These are phyloP conservation scores for Xylariaceae sp. DNA, from an alignment of 2,329 filamentous ascomycete species.

Conservation along the genomic window DNA sequence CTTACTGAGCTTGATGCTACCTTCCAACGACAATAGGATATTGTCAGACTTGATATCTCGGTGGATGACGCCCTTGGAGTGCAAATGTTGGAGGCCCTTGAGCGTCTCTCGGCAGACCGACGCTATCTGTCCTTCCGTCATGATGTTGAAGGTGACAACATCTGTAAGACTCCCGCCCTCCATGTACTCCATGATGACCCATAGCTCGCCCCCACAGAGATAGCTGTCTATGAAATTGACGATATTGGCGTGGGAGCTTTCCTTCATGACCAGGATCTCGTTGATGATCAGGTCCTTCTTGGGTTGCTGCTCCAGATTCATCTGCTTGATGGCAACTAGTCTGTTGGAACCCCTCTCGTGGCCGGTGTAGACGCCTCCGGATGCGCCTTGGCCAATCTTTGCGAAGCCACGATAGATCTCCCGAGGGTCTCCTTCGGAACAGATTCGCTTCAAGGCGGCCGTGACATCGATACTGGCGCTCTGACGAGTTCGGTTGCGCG, in stretches of 20 bases:
- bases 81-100: conserved; percentile 85
- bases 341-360: conserved; percentile 77
- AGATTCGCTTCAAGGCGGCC: conserved; percentile 77
- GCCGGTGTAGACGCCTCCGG: conserved; percentile 89
- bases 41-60: conserved; percentile 99
- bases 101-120: conserved; percentile 91
- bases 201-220: conserved; percentile 79
- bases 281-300: conserved; percentile 99
- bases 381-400: conserved; percentile 96
- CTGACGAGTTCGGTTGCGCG: conserved; percentile 70
- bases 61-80: conserved; percentile 97
- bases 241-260: conserved; percentile 96
- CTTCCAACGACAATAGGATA: conserved; percentile 85
- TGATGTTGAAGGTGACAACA: conserved; percentile 98
- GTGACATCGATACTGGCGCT: conserved; percentile 78
- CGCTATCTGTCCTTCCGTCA: conserved; percentile 96
- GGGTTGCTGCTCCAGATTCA: conserved; percentile 96
- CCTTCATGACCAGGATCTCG: conserved; percentile 98
- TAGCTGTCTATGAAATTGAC: conserved; percentile 99
- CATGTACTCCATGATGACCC: conserved; percentile 99
- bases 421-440: conserved; percentile 81
- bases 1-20: conserved; percentile 95
- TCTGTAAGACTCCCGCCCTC: conserved; percentile 96
- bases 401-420: conserved; percentile 79
- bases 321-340: conserved; percentile 97